Percentiles rank a stretch among this genome's conserved stretches.
Conservation (phyloP, 148 eudicot species). For the Cornus controversa region DNA sequence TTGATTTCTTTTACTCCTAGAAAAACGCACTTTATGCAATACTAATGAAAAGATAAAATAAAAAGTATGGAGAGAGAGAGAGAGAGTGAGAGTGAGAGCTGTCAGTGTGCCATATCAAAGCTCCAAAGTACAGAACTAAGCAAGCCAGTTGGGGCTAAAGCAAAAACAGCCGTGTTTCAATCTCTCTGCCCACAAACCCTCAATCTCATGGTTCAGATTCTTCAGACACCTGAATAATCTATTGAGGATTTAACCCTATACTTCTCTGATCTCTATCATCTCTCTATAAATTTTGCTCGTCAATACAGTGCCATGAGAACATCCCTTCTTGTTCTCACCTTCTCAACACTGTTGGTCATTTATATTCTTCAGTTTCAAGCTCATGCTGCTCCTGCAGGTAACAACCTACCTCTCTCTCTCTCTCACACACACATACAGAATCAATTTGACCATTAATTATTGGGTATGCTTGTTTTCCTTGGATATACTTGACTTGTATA, state of each 20-base stretch:
- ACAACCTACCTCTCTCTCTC: neutral
- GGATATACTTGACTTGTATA: neutral
- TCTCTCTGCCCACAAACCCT: neutral
- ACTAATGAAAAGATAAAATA: neutral
- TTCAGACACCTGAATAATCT: neutral
- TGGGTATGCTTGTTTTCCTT: neutral
- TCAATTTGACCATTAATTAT: neutral
- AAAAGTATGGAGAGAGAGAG: neutral
- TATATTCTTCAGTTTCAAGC: slow-evolving; percentile 42
- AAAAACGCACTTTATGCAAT: neutral
- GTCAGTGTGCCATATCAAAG: neutral
- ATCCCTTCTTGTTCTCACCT: slow-evolving; percentile 26
- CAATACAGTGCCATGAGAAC: slow-evolving; percentile 36
- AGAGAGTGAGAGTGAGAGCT: neutral
- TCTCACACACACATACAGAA: neutral
- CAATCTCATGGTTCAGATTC: too few species aligned
- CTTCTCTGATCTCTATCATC: slow-evolving; percentile 18
- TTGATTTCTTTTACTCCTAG: too few species aligned
- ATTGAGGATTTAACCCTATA: slow-evolving; percentile 1
- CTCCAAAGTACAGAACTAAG: neutral
- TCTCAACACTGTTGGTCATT: slow-evolving; percentile 29
- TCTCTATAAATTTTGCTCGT: slow-evolving; percentile 1
- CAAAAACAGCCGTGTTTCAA: neutral
- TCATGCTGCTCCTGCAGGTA: slow-evolving; percentile 70
- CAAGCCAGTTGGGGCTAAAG: neutral